Base-by-base conservation (phyloP, 148 eudicot genomes). In the Bassia scoparia region DNA sequence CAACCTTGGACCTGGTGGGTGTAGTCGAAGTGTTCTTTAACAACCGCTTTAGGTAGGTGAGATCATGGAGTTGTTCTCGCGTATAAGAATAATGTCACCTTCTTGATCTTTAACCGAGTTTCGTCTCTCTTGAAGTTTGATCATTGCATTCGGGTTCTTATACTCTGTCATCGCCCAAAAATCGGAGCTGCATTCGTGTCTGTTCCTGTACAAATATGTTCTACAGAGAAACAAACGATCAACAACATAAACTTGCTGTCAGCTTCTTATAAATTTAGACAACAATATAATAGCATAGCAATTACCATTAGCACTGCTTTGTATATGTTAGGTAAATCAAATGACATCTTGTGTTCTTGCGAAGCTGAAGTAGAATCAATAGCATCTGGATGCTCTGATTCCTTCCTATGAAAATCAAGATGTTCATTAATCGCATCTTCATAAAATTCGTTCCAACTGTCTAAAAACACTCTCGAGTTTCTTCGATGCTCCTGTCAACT, bases 161-260 rank as follows among this genome's bases (percentile, higher is more conserved):
- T 67, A 52, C 44, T 74, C 68, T 14, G 82, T 83, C 84, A 83
- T 83, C 21, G 82, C 69, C 86, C 86, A 78, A n/a, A 77, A 5
- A 83, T 33, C 27, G 71, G 62, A 0, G 67, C 46, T 11, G 81
- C 69, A 63, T 65, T 78, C 31, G 86, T 75, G 17, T 83, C 85
- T 14, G 82, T 79, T 72, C 85, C 85, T 55, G 71, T 35, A 76
- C 23, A 37, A 78, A 67, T 34, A 82, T 61, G 49, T 71, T 35
- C 83, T 76, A 58, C 17, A 26, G 14, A 35, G 0, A 29, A 1
- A 41, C 46, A 34, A 48, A 9, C 24, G 23, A 8, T 23, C 3
- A 53, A 53, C 26, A n/a, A n/a, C n/a, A n/a, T n/a, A n/a, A n/a
- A n/a, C n/a, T n/a, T n/a, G n/a, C n/a, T n/a, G n/a, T n/a, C n/a